phyloP scores from a whole-genome alignment of 2,329 filamentous ascomycete genomes.

The Aspergillus tanneri region DNA sequence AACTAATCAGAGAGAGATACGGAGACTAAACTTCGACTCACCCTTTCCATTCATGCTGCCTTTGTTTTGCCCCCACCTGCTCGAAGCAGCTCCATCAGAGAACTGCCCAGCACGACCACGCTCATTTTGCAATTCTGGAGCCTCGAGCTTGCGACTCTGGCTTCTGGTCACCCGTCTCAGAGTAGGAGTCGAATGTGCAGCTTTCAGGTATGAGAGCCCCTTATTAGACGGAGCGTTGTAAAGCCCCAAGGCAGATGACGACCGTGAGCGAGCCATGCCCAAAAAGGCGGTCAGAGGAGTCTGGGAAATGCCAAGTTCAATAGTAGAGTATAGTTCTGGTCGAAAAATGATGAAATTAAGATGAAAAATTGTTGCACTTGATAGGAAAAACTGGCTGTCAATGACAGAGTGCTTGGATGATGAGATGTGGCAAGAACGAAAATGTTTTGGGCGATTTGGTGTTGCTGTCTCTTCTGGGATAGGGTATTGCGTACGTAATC shows the following conservation, averaged over 20 bases:
- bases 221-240: not conserved
- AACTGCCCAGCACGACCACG: slow-evolving; percentile 1
- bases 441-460: not conserved
- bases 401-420: slow-evolving; percentile 3
- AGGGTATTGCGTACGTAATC: slow-evolving; percentile 10
- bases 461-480: slow-evolving; percentile 1
- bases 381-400: not conserved
- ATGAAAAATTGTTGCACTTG: not conserved
- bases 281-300: slow-evolving; percentile 1
- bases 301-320: not conserved
- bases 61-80: slow-evolving; percentile 10
- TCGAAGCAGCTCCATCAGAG: slow-evolving; percentile 1
- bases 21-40: too few relatives aligned
- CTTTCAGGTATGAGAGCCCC: not conserved
- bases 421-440: not conserved
- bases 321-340: not conserved
- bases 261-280: slow-evolving; percentile 4
- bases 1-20: too few relatives aligned
- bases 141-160: slow-evolving; percentile 37
- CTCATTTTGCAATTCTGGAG: slow-evolving; percentile 5
- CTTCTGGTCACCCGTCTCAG: slow-evolving; percentile 37
- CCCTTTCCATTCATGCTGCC: slow-evolving; percentile 5
- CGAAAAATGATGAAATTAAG: not conserved
- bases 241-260: not conserved
- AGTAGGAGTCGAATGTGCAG: slow-evolving; percentile 6